phyloP scores from a whole-genome alignment of 2,329 filamentous ascomycete genomes.

The Didymella sp. region DNA sequence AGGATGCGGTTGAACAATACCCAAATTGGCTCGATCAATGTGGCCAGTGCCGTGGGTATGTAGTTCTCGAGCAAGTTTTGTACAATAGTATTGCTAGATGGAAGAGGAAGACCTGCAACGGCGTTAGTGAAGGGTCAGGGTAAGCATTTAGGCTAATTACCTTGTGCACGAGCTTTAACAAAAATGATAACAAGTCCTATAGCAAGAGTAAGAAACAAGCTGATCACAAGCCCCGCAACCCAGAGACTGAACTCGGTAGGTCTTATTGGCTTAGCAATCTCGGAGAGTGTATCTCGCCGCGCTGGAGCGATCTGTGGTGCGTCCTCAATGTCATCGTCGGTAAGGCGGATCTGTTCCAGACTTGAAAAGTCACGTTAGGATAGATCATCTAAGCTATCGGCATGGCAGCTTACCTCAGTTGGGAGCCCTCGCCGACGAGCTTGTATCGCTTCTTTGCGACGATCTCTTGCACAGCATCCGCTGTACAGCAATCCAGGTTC shows the following conservation, averaged over 20 bases:
- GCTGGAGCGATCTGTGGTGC: too few relatives aligned
- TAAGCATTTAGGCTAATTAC: too few relatives aligned
- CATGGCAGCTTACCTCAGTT: too few relatives aligned
- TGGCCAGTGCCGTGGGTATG: constrained; percentile 62
- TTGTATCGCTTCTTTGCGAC: constrained; percentile 18
- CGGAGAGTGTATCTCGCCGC: neutral
- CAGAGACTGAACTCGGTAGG: constrained; percentile 32
- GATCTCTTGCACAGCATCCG: constrained; percentile 23
- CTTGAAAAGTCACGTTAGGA: too few relatives aligned
- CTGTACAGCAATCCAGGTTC: constrained; percentile 30
- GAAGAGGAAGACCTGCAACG: constrained; percentile 47
- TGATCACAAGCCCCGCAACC: constrained; percentile 25
- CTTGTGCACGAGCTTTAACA: constrained; percentile 16
- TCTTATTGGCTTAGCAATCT: constrained; percentile 30
- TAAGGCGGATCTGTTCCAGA: too few relatives aligned
- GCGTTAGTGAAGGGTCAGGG: too few relatives aligned
- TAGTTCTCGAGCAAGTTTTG: constrained; percentile 58
- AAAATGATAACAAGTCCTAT: constrained; percentile 27
- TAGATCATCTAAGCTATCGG: too few relatives aligned
- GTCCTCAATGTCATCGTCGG: too few relatives aligned
- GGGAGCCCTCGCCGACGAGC: too few relatives aligned
- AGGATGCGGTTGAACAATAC: constrained; percentile 61
- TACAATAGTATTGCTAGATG: constrained; percentile 47
- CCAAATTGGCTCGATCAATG: constrained; percentile 65
- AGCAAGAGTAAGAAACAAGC: constrained; percentile 23